Evolutionary conservation across 129 eudicot species (phyloP).

Genomic region (Helichrysum umbraculigerum): DNA sequence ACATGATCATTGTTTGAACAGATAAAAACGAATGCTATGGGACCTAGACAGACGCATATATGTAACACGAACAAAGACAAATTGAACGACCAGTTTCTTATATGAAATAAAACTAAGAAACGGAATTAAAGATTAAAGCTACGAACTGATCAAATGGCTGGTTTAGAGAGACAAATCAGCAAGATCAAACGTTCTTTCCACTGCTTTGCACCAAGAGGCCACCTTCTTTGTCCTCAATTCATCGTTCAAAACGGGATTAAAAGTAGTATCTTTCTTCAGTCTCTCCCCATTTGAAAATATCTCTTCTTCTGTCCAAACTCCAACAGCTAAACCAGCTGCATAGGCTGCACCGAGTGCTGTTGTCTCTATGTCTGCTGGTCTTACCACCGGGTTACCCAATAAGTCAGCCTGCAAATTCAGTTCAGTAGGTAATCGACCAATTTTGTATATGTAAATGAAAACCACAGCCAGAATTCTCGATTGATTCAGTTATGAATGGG

Average conservation of each 20-base stretch:
- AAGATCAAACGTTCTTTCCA: slow-evolving; percentile 81
- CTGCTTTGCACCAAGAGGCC: slow-evolving; percentile 95
- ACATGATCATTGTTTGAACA: neutral
- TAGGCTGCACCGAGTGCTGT: slow-evolving; percentile 98
- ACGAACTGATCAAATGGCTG: neutral
- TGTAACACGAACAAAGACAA: neutral
- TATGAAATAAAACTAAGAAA: slow-evolving; percentile 22
- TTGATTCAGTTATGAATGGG: neutral
- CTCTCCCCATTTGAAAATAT: slow-evolving; percentile 67
- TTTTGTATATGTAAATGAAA: neutral
- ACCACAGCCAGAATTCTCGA: neutral
- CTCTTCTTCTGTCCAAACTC: slow-evolving; percentile 84
- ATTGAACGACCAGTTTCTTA: slow-evolving; percentile 1
- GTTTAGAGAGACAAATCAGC: slow-evolving; percentile 84
- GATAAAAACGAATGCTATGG: neutral
- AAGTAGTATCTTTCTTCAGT: slow-evolving; percentile 60
- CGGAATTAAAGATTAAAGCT: neutral
- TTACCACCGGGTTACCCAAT: slow-evolving; percentile 76
- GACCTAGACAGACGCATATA: neutral
- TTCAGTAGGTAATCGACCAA: too few relatives aligned
- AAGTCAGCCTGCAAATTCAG: slow-evolving; percentile 67
- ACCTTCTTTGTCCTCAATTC: slow-evolving; percentile 79
- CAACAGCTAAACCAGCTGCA: slow-evolving; percentile 95
- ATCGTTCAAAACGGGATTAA: slow-evolving; percentile 54
- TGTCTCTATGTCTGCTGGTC: slow-evolving; percentile 94